Conservation (phyloP, 2,329 filamentous ascomycete species). For the Apiospora aurea region DNA sequence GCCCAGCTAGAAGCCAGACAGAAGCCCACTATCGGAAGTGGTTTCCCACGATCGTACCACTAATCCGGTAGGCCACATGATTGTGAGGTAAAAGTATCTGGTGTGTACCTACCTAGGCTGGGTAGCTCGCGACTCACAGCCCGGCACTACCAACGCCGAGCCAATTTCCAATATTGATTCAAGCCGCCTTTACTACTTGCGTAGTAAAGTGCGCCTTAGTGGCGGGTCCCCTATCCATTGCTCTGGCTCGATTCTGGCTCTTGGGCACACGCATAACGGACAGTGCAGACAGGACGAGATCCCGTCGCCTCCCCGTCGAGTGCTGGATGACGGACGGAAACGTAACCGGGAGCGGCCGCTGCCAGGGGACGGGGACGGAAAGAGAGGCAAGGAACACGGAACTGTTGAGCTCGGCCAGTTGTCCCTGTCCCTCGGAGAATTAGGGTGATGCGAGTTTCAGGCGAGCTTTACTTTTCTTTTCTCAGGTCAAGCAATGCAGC, state of each 20-base stretch:
- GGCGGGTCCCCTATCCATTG: background rate
- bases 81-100: background rate
- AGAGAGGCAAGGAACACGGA: background rate
- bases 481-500: slow-evolving; percentile 1
- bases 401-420: background rate
- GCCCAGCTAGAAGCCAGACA: background rate
- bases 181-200: background rate
- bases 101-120: background rate
- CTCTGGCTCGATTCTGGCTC: background rate
- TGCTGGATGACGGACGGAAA: background rate
- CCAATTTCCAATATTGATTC: background rate
- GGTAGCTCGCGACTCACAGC: background rate
- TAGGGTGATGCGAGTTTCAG: slow-evolving; percentile 1
- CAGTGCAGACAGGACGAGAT: background rate
- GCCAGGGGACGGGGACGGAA: background rate
- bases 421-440: background rate
- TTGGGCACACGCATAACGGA: background rate
- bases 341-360: background rate
- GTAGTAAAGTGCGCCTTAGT: background rate
- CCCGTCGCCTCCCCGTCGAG: background rate
- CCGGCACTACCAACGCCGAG: background rate
- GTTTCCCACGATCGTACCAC: background rate
- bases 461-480: background rate
- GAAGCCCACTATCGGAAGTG: slow-evolving; percentile 13
- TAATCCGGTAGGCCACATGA: background rate